Percentiles rank a stretch among this genome's conserved stretches.
These are phyloP conservation scores for Entomophthora muscae DNA, from an alignment of 371 early-diverging fungal species.

Conservation along the genomic window DNA sequence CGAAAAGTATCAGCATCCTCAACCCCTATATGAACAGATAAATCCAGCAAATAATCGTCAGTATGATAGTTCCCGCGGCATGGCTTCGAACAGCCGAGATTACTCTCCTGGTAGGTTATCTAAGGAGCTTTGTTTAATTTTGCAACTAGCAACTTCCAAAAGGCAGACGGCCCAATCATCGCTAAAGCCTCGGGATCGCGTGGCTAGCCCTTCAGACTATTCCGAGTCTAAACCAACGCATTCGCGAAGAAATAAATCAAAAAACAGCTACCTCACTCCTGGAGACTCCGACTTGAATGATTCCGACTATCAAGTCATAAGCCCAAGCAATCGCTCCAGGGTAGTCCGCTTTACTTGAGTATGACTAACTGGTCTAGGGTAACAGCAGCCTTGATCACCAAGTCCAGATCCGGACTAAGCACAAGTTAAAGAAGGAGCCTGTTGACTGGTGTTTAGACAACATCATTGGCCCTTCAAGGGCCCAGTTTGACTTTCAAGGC, in stretches of 20 bases:
- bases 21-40: neutral
- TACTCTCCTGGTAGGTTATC: too few relatives aligned
- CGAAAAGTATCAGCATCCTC: neutral
- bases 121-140: too few relatives aligned
- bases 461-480: slow-evolving; percentile 11
- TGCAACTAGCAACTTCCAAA: neutral
- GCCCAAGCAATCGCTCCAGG: neutral
- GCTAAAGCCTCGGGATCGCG: neutral
- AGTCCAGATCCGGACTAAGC: neutral
- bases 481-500: slow-evolving; percentile 55
- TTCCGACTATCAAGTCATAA: neutral
- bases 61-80: too few relatives aligned
- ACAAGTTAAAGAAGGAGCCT: neutral
- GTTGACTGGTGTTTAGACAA: neutral
- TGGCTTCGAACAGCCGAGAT: too few relatives aligned
- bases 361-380: neutral
- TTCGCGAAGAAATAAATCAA: neutral
- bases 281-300: neutral
- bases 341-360: too few relatives aligned
- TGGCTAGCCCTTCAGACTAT: neutral
- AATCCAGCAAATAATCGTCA: too few relatives aligned
- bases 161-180: neutral
- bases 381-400: neutral
- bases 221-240: neutral
- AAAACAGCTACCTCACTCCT: neutral